These are phyloP conservation scores for Lithohypha guttulata DNA, from an alignment of 2,329 filamentous ascomycete species.

Conservation along the genomic window DNA sequence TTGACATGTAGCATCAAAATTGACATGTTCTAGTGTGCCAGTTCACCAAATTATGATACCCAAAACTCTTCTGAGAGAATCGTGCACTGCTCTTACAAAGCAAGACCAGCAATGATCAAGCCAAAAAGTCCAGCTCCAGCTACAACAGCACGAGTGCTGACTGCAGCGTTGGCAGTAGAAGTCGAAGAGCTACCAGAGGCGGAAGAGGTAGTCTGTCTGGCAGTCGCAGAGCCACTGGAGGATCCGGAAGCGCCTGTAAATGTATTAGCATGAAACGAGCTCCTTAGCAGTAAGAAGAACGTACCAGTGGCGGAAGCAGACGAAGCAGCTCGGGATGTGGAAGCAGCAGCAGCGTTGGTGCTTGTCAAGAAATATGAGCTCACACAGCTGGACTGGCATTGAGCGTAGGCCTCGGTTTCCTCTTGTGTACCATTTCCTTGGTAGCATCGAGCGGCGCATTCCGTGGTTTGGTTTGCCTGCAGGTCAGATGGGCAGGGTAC, in stretches of 20 bases:
- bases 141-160: constrained; percentile 3
- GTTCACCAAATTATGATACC: too few species aligned
- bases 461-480: constrained; percentile 41
- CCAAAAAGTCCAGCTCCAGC: constrained; percentile 14
- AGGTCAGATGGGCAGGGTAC: constrained; percentile 42
- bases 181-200: constrained; percentile 12
- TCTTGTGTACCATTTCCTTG: constrained; percentile 40
- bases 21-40: too few species aligned
- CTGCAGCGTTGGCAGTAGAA: constrained; percentile 12
- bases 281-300: too few species aligned
- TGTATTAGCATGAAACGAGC: neutral
- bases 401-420: constrained; percentile 36
- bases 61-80: too few species aligned
- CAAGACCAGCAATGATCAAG: constrained; percentile 19
- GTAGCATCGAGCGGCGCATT: constrained; percentile 42
- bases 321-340: constrained; percentile 17
- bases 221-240: constrained; percentile 4
- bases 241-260: neutral
- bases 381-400: constrained; percentile 42
- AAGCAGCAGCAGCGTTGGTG: constrained; percentile 21
- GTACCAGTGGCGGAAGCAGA: constrained; percentile 4
- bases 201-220: constrained; percentile 11
- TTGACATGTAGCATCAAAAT: too few species aligned
- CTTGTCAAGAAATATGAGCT: constrained; percentile 37
- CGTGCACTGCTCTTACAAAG: constrained; percentile 12